Conservation (phyloP, 169 alveolate genomes). For the Cryptosporidium canis region DNA sequence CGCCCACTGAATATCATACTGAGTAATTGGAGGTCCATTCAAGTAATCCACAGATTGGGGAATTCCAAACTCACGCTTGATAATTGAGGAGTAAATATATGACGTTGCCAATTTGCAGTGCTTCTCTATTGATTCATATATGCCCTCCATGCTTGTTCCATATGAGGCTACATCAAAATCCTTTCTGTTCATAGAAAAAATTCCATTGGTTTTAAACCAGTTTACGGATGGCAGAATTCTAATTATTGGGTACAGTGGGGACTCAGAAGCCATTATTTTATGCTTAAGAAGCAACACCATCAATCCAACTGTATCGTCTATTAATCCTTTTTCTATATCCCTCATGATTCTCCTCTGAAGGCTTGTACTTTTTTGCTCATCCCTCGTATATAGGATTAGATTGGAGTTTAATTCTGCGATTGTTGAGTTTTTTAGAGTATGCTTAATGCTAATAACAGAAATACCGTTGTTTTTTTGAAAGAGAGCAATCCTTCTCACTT, state of each 20-base stretch:
- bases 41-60: constrained; percentile 43
- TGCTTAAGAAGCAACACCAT: constrained; percentile 60
- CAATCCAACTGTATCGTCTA: constrained; percentile 46
- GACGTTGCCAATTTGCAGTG: constrained; percentile 66
- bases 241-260: constrained; percentile 36
- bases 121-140: constrained; percentile 40
- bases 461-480: constrained; percentile 27
- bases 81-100: constrained; percentile 43
- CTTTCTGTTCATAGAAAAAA: constrained; percentile 59
- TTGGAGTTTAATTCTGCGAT: constrained; percentile 35
- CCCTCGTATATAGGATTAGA: constrained; percentile 22
- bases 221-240: constrained; percentile 46
- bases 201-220: constrained; percentile 51
- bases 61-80: constrained; percentile 57
- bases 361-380: neutral
- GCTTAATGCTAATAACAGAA: constrained; percentile 4
- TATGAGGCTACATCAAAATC: constrained; percentile 71
- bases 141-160: constrained; percentile 68
- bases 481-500: constrained; percentile 13
- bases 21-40: constrained; percentile 67
- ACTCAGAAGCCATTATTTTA: constrained; percentile 10
- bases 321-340: constrained; percentile 61
- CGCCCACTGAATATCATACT: constrained; percentile 65
- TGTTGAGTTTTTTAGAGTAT: neutral
- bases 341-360: constrained; percentile 33